phyloP scores from a whole-genome alignment of 108 stramenopile genomes.

The Nitzschia sp. region DNA sequence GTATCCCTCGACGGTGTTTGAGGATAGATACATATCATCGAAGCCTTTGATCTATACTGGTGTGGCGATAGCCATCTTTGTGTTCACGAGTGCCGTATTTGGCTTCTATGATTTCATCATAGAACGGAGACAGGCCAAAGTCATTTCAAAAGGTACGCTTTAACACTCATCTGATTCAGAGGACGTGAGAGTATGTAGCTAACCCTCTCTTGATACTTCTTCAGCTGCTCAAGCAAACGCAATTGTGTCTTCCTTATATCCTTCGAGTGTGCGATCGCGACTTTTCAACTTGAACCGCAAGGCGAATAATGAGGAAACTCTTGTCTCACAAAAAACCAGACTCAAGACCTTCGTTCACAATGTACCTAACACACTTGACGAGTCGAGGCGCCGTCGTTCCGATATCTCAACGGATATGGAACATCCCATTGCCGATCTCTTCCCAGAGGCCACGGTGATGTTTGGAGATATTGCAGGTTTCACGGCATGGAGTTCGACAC shows the following conservation, averaged over 20 bases:
- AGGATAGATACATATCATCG: slow-evolving; percentile 34
- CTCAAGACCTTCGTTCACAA: not conserved
- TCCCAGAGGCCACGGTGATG: too few species aligned
- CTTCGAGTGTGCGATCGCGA: slow-evolving; percentile 46
- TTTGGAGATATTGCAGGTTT: not conserved
- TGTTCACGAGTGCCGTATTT: slow-evolving; percentile 16
- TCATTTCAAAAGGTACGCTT: slow-evolving; percentile 14
- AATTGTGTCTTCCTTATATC: slow-evolving; percentile 55
- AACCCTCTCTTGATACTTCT: too few species aligned
- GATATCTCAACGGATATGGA: too few species aligned
- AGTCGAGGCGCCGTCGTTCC: too few species aligned
- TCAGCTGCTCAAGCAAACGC: slow-evolving; percentile 29
- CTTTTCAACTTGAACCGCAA: slow-evolving; percentile 14
- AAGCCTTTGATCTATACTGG: not conserved
- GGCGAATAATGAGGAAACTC: not conserved
- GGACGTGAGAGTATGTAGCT: too few species aligned
- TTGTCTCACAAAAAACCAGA: not conserved
- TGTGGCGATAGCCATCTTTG: slow-evolving; percentile 9
- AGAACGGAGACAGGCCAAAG: slow-evolving; percentile 28
- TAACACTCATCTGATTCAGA: too few species aligned
- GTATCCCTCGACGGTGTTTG: slow-evolving; percentile 48
- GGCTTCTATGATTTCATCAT: slow-evolving; percentile 34
- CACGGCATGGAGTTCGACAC: not conserved
- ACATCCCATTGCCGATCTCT: too few species aligned
- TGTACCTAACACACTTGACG: too few species aligned